Conservation (phyloP, 495 filamentous ascomycete species). For the Symbiotaphrina buchneri region DNA sequence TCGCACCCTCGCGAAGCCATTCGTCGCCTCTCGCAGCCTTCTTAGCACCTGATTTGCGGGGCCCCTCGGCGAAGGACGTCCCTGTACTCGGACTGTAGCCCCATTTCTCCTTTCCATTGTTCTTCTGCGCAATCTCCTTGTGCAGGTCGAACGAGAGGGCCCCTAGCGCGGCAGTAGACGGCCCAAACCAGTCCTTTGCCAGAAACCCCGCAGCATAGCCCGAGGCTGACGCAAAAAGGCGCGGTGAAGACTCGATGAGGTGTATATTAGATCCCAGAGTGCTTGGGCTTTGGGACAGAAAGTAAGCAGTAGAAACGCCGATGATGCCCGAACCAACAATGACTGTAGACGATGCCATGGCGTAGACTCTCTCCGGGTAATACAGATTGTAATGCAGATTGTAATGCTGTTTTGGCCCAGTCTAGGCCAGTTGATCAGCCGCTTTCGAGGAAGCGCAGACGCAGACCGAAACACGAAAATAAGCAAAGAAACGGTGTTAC, state of each 20-base stretch:
- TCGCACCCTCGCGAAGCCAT: constrained; percentile 39
- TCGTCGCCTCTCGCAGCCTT: constrained; percentile 12
- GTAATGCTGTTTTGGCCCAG: no score
- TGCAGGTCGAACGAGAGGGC: constrained; percentile 49
- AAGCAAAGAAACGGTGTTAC: no score
- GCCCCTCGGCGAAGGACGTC: constrained; percentile 25
- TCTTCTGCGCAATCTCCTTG: constrained; percentile 30
- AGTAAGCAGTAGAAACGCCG: constrained; percentile 55
- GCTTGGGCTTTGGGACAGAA: constrained; percentile 29
- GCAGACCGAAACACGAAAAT: no score
- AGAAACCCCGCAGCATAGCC: constrained; percentile 56
- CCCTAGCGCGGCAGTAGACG: constrained; percentile 29
- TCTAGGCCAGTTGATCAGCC: no score
- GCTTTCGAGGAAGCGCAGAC: no score
- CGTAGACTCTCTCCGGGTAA: no score
- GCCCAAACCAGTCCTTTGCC: constrained; percentile 47
- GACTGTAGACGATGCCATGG: constrained; percentile 26
- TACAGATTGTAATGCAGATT: no score
- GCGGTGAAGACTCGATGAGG: constrained; percentile 38
- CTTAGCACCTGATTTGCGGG: constrained; percentile 6
- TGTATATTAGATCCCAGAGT: constrained; percentile 33
- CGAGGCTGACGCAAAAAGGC: constrained; percentile 49
- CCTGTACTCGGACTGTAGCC: constrained; percentile 42
- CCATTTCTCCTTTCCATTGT: constrained; percentile 39
- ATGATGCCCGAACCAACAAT: constrained; percentile 68